Conservation (phyloP, 163 green algal species). For the Chlorella variabilis region DNA sequence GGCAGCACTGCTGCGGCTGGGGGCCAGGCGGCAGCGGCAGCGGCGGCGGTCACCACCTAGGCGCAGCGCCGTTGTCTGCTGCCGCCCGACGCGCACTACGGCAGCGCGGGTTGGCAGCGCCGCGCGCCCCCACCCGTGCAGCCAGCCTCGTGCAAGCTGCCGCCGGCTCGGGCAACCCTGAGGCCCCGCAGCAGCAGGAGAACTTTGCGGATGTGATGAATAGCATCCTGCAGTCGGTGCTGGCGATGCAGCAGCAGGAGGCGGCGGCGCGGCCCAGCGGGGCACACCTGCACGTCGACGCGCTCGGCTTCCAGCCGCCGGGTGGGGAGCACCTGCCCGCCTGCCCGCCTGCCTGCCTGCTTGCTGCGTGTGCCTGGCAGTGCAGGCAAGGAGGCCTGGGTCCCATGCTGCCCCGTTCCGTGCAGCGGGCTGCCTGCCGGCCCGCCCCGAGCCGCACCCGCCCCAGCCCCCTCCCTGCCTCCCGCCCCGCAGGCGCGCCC, state of each 20-base stretch:
- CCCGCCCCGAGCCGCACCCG: too few species aligned
- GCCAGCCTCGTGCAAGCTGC: neutral
- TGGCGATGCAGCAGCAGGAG: slow-evolving; percentile 34
- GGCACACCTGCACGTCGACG: slow-evolving; percentile 52
- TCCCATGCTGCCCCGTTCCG: too few species aligned
- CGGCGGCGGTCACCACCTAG: neutral
- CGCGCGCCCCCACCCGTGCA: neutral
- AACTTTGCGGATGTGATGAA: slow-evolving; percentile 10
- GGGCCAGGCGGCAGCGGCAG: neutral
- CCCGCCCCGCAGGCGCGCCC: slow-evolving; percentile 41
- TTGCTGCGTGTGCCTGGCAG: neutral
- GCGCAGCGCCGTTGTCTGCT: too few species aligned
- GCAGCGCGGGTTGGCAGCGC: too few species aligned
- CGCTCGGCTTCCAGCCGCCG: slow-evolving; percentile 70
- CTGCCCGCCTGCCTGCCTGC: neutral
- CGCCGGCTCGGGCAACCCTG: too few species aligned
- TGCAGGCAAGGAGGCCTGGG: neutral
- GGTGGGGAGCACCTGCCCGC: slow-evolving; percentile 31
- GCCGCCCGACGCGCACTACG: too few species aligned
- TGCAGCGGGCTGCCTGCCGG: too few species aligned
- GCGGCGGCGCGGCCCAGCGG: slow-evolving; percentile 9
- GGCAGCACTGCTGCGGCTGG: neutral
- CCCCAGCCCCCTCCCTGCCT: too few species aligned
- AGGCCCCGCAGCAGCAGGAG: slow-evolving; percentile 25
- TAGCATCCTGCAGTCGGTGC: slow-evolving; percentile 14